Evolutionary conservation across 176 grass and related monocot species (phyloP), one percentile per base, ranked within the genome.

Genomic region (Oryza glaberrima): DNA sequence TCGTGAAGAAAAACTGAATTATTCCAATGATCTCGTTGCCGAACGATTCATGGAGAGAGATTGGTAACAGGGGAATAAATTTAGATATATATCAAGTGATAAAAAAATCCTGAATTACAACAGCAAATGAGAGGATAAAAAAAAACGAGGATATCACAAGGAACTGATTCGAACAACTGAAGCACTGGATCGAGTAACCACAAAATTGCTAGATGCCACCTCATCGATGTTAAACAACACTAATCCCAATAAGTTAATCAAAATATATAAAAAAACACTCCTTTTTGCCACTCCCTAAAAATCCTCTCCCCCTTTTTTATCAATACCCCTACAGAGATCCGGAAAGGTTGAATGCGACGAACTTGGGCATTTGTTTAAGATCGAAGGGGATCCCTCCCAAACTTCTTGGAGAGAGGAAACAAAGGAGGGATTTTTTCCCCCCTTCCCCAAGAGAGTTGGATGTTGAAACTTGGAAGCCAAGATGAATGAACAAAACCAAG

Each of bases 21-120:
- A 28, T 36, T 80, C 26, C 11, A 23, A 67, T 38, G 79, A 81
- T 70, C 15, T 70, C 40, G 56, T 23, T 70, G 52, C 30, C 54
- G 25, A 25, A 25, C 25, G 25, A 25, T 25, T 28, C 28, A 32
- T 32, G 30, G 30, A 32, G 30, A 32, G 30, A 32, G 54, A 40
- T 40, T 70, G 28, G 8, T 28, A 80, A 38, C 19, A 52, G 49
- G 65, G 30, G 36, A 6, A 69, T 28, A 81, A 36, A 32, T 13
- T 6, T 40, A 40, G 5, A 40, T 40, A 40, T 40, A 40, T 40
- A 40, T 40, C 5, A 40, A 0, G 38, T 40, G 38, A 40, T 40
- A 0, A 40, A 40, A 40, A 19, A 10, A 41, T 9, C 38, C 35
- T 36, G 35, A 36, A 36, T 36, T 36, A 36, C 35, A 36, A 34